Percentiles rank a stretch among this genome's conserved stretches.
These are phyloP conservation scores for Herpetospermum pedunculosum DNA, from an alignment of 306 rosid species.

Conservation along the genomic window DNA sequence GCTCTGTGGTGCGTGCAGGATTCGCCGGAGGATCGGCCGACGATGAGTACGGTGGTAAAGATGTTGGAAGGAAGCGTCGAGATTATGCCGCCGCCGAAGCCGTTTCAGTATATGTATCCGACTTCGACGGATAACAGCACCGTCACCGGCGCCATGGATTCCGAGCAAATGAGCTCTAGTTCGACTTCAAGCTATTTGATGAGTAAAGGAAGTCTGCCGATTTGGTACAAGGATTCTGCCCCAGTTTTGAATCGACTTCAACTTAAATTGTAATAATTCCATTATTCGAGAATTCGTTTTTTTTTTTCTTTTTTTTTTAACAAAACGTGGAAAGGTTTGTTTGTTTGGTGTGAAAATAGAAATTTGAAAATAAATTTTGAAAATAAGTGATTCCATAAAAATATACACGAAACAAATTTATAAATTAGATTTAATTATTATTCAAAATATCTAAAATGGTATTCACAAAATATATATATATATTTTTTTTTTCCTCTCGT, in stretches of 20 bases:
- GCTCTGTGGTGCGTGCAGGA: conserved; percentile 41
- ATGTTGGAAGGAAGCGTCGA: conserved; percentile 45
- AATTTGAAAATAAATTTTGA: too few species aligned
- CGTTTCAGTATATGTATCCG: conserved; percentile 12
- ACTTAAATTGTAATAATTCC: too few species aligned
- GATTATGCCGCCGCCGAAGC: conserved; percentile 26
- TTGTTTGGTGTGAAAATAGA: too few species aligned
- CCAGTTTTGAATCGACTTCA: not conserved
- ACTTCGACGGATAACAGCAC: not conserved
- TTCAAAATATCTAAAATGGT: too few species aligned
- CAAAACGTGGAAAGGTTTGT: too few species aligned
- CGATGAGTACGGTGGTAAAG: conserved; percentile 34
- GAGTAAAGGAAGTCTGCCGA: not conserved
- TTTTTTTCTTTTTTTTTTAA: too few species aligned
- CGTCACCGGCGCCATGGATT: not conserved
- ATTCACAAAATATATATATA: too few species aligned
- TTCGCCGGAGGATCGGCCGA: conserved; percentile 30
- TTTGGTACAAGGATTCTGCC: not conserved
- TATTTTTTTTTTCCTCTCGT: too few species aligned
- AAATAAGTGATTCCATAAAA: too few species aligned
- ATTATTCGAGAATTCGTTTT: too few species aligned
- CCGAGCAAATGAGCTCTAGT: not conserved
- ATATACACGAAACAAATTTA: too few species aligned
- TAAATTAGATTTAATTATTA: too few species aligned
- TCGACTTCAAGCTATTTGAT: not conserved